Conservation (phyloP, 2,329 filamentous ascomycete species). For the Pestalotiopsis sp. region DNA sequence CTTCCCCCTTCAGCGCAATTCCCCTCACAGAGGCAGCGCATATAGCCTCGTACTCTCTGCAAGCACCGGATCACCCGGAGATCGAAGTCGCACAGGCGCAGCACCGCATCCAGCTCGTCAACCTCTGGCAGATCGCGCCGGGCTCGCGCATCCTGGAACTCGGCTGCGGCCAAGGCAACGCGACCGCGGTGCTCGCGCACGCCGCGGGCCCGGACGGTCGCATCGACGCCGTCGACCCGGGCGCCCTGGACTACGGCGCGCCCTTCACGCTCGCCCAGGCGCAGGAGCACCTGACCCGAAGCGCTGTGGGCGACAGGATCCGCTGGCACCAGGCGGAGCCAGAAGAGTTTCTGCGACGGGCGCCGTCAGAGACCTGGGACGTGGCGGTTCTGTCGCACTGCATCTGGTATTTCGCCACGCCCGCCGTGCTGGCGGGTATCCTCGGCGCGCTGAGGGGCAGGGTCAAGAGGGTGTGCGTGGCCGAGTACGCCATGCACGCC, state of each 20-base stretch:
- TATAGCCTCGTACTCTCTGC: conserved; percentile 15
- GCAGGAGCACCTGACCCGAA: conserved; percentile 44
- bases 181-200: conserved; percentile 55
- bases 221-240: conserved; percentile 57
- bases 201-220: conserved; percentile 45
- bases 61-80: conserved; percentile 13
- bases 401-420: conserved; percentile 55
- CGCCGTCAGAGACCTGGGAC: conserved; percentile 15
- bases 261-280: conserved; percentile 52
- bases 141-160: conserved; percentile 55
- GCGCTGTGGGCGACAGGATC: conserved; percentile 43
- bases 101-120: conserved; percentile 39
- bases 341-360: conserved; percentile 34
- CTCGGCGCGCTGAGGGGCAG: conserved; percentile 37
- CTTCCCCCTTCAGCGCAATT: background rate
- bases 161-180: conserved; percentile 63
- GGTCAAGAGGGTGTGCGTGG: conserved; percentile 40
- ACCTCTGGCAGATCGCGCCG: conserved; percentile 36
- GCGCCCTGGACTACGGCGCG: conserved; percentile 49
- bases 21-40: conserved; percentile 1
- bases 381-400: conserved; percentile 39
- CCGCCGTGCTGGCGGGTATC: conserved; percentile 35
- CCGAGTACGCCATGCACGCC: conserved; percentile 48
- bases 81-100: conserved; percentile 28
- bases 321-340: conserved; percentile 44